A percentile compares a stretch with the other conserved stretches of the same genome.
Conservation (phyloP, 2,329 filamentous ascomycete species). For the Epichloe elymi region DNA sequence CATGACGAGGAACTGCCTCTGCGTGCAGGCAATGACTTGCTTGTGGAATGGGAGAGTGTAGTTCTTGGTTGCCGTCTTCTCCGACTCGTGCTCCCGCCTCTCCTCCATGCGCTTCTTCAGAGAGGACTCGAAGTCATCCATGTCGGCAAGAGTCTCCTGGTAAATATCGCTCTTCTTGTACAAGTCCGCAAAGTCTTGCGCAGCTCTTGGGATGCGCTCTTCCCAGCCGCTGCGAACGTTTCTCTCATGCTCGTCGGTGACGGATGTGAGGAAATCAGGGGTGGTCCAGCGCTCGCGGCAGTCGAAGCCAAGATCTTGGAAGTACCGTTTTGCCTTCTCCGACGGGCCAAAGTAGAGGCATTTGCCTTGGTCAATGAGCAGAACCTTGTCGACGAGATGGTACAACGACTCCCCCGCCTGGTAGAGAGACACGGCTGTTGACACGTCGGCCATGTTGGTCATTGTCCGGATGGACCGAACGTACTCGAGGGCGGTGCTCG, state of each 20-base stretch:
- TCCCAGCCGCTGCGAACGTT: conserved; percentile 54
- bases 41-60: conserved; percentile 66
- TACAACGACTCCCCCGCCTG: conserved; percentile 55
- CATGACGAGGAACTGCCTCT: conserved; percentile 68
- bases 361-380: conserved; percentile 59
- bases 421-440: conserved; percentile 59
- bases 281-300: conserved; percentile 61
- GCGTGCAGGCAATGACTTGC: conserved; percentile 58
- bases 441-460: conserved; percentile 58
- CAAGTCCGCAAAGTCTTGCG: conserved; percentile 51
- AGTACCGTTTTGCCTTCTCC: conserved; percentile 52
- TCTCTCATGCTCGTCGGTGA: conserved; percentile 62
- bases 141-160: conserved; percentile 44
- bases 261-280: conserved; percentile 64
- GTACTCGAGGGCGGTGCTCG: conserved; percentile 61
- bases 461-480: conserved; percentile 49
- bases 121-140: conserved; percentile 51
- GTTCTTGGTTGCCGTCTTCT: conserved; percentile 51
- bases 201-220: conserved; percentile 51
- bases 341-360: conserved; percentile 60
- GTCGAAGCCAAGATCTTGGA: conserved; percentile 57
- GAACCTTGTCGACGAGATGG: conserved; percentile 59
- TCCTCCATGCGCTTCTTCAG: conserved; percentile 32
- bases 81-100: conserved; percentile 47
- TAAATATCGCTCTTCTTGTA: conserved; percentile 53